Evolutionary conservation across 352 stramenopile genomes (phyloP).

Genomic region (Chloridella minuta): DNA sequence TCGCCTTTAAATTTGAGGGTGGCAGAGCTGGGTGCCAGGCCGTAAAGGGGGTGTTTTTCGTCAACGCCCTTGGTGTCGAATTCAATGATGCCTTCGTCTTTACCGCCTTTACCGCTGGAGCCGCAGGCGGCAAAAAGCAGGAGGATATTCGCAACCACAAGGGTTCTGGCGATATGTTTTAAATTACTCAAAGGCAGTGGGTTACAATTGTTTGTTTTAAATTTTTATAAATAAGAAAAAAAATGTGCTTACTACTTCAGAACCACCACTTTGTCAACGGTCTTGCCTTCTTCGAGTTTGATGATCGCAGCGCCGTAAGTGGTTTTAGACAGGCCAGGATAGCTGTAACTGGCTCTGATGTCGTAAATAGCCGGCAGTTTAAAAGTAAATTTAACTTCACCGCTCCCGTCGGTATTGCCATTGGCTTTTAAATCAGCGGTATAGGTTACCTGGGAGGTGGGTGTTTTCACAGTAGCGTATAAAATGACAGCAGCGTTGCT

Average conservation of each 20-base stretch:
- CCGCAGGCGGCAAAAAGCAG: background rate
- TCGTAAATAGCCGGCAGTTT: background rate
- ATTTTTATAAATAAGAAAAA: too few species aligned
- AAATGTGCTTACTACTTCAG: too few species aligned
- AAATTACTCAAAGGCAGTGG: too few species aligned
- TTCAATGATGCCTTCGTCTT: background rate
- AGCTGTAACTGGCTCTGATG: background rate
- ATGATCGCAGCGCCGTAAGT: background rate
- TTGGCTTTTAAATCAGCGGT: background rate
- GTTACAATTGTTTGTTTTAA: too few species aligned
- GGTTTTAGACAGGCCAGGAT: background rate
- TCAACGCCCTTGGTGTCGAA: background rate
- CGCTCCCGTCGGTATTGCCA: background rate
- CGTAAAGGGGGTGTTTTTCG: background rate
- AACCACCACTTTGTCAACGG: background rate
- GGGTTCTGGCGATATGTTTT: too few species aligned
- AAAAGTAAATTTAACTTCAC: background rate
- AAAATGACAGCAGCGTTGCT: background rate
- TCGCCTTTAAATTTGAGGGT: background rate
- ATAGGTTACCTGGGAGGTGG: background rate
- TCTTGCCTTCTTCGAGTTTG: background rate
- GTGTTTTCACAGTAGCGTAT: background rate
- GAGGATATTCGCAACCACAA: too few species aligned
- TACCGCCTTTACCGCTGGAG: background rate
- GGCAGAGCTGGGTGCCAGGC: background rate